A percentile compares a stretch with the other conserved stretches of the same genome.
phyloP scores from a whole-genome alignment of 1,284 basidiomycete species.

The Boletus semigastroideus region DNA sequence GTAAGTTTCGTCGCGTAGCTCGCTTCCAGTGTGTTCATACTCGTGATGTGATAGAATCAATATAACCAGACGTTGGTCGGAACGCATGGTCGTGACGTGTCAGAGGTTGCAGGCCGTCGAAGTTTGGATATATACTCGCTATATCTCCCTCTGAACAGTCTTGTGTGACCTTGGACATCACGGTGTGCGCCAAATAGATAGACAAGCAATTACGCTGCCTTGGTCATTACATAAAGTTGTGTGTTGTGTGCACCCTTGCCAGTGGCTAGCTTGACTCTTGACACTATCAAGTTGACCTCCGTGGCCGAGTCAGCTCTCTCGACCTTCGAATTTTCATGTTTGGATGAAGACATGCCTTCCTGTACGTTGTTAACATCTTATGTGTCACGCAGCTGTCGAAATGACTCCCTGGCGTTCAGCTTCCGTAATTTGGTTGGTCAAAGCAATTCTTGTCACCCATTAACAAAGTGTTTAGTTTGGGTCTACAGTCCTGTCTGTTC shows the following conservation, averaged over 20 bases:
- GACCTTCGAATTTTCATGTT: background rate
- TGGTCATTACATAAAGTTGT: background rate
- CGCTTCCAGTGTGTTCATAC: slow-evolving; percentile 7
- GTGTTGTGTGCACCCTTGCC: too few relatives aligned
- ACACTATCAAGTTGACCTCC: too few relatives aligned
- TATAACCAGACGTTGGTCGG: slow-evolving; percentile 21
- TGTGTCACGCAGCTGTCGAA: background rate
- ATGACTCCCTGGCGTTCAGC: background rate
- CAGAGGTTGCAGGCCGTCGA: background rate
- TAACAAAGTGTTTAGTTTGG: background rate
- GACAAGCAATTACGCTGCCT: too few relatives aligned
- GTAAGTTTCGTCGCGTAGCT: slow-evolving; percentile 42
- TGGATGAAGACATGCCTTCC: slow-evolving; percentile 14
- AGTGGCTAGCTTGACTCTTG: too few relatives aligned
- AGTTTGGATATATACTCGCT: slow-evolving; percentile 4
- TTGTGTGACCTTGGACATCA: background rate
- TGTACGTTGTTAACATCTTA: slow-evolving; percentile 7
- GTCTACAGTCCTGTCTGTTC: slow-evolving; percentile 47
- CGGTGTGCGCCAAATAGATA: background rate
- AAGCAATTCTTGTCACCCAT: background rate
- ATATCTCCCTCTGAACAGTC: slow-evolving; percentile 3
- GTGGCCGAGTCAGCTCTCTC: background rate
- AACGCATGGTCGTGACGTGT: slow-evolving; percentile 1
- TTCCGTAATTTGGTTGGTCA: slow-evolving; percentile 28
- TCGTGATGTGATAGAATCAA: slow-evolving; percentile 34